Percentiles rank a stretch among this genome's conserved stretches.
Evolutionary conservation across 2,329 filamentous ascomycete genomes (phyloP).

Genomic region (Cercospora sp.): DNA sequence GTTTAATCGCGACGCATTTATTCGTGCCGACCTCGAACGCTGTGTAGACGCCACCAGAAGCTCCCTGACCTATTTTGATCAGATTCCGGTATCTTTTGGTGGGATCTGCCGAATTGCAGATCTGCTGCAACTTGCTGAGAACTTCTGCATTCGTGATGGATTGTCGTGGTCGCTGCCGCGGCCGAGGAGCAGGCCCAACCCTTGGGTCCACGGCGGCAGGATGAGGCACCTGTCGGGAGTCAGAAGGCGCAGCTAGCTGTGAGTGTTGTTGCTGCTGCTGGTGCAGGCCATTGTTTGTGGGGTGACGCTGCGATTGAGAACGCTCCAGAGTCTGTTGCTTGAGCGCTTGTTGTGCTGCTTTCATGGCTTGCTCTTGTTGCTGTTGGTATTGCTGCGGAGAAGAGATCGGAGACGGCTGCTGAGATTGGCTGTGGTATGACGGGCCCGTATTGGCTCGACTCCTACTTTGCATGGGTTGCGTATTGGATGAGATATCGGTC

Average conservation of each 20-base stretch:
- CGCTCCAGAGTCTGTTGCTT: constrained; percentile 63
- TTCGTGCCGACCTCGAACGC: constrained; percentile 83
- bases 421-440: constrained; percentile 40
- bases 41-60: constrained; percentile 91
- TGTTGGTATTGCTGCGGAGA: constrained; percentile 57
- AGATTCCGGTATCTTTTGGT: constrained; percentile 82
- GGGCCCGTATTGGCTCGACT: constrained; percentile 49
- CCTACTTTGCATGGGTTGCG: constrained; percentile 40
- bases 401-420: constrained; percentile 48
- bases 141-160: constrained; percentile 73
- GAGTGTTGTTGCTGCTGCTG: constrained; percentile 53
- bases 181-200: constrained; percentile 62
- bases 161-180: constrained; percentile 75
- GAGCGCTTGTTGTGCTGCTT: constrained; percentile 76
- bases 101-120: constrained; percentile 88
- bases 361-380: constrained; percentile 83
- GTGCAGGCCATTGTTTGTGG: constrained; percentile 31
- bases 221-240: constrained; percentile 29
- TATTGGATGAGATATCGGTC: constrained; percentile 39
- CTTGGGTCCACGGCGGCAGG: constrained; percentile 47
- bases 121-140: constrained; percentile 76
- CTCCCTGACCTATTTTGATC: constrained; percentile 95
- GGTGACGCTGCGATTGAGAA: constrained; percentile 67
- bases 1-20: constrained; percentile 93
- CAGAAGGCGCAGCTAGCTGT: constrained; percentile 40